Evolutionary conservation across 805 yeast species (phyloP).

Genomic region (Teunomyces tritomae): DNA sequence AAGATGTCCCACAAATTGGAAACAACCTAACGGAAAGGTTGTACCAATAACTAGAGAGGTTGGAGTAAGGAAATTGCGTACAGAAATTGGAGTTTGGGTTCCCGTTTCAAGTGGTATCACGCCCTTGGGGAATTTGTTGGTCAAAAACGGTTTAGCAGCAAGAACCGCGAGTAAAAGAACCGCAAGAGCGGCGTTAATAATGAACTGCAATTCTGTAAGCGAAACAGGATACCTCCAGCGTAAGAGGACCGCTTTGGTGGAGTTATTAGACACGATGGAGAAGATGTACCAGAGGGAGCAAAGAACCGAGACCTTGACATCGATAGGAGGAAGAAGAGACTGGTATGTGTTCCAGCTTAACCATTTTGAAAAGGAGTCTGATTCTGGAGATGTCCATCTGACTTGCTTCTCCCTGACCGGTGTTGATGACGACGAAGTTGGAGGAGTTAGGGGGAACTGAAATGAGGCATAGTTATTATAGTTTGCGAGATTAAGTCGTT

Average conservation of each 20-base stretch:
- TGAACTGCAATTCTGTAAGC: constrained; percentile 82
- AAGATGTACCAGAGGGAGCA: constrained; percentile 79
- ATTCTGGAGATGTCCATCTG: background rate
- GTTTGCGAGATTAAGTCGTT: constrained; percentile 12
- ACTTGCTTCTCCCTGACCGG: constrained; percentile 24
- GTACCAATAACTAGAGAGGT: constrained; percentile 51
- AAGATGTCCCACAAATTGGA: constrained; percentile 90
- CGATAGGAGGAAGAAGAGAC: constrained; percentile 21
- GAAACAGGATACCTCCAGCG: constrained; percentile 80
- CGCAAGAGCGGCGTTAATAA: constrained; percentile 66
- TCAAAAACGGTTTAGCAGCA: constrained; percentile 23
- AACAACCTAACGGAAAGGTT: constrained; percentile 91
- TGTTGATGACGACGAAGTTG: constrained; percentile 29
- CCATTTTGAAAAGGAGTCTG: background rate
- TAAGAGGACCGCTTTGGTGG: constrained; percentile 73
- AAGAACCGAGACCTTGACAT: constrained; percentile 29
- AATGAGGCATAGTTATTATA: constrained; percentile 13
- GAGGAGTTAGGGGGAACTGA: constrained; percentile 33
- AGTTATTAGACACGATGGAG: constrained; percentile 77
- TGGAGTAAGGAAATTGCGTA: constrained; percentile 48
- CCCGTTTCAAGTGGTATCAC: constrained; percentile 40
- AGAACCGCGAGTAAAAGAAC: constrained; percentile 38
- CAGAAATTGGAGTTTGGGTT: constrained; percentile 11
- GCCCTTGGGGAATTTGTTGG: constrained; percentile 42
- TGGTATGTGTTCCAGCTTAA: background rate